Conservation (phyloP, 306 rosid genomes). For the Castanospermum australe region DNA sequence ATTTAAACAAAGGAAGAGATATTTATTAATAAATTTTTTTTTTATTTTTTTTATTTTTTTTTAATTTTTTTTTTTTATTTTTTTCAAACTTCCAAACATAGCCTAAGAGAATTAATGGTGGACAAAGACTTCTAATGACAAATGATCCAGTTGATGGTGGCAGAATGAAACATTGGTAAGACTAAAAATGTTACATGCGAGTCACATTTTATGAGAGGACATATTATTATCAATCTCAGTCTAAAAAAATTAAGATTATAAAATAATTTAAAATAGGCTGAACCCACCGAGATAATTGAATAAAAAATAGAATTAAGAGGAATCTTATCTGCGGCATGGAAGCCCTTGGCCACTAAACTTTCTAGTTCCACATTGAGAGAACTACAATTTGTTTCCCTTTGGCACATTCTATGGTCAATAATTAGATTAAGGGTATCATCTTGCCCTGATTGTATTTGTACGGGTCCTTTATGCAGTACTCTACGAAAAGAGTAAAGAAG, state of each 20-base stretch:
- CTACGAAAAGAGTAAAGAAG: neutral
- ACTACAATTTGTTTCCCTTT: neutral
- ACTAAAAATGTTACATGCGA: slow-evolving; percentile 13
- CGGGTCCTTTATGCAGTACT: neutral
- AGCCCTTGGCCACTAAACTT: slow-evolving; percentile 13
- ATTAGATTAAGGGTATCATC: neutral
- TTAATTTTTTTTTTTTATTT: no score
- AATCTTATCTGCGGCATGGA: slow-evolving; percentile 22
- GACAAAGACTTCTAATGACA: slow-evolving; percentile 11
- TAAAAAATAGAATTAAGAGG: neutral
- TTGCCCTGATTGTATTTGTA: neutral
- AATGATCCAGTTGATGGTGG: no score
- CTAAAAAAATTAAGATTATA: no score
- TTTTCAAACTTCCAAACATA: no score
- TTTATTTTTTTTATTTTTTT: no score
- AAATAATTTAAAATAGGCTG: no score
- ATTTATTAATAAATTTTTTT: no score
- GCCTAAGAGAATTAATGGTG: slow-evolving; percentile 26
- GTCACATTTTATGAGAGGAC: no score
- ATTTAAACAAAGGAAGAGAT: no score
- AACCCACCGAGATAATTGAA: no score
- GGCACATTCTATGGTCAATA: slow-evolving; percentile 6
- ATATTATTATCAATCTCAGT: no score
- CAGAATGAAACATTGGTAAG: slow-evolving; percentile 2
- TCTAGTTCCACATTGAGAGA: slow-evolving; percentile 10